Conservation (phyloP, 257 asterid species). For the Ocimum tenuiflorum region DNA sequence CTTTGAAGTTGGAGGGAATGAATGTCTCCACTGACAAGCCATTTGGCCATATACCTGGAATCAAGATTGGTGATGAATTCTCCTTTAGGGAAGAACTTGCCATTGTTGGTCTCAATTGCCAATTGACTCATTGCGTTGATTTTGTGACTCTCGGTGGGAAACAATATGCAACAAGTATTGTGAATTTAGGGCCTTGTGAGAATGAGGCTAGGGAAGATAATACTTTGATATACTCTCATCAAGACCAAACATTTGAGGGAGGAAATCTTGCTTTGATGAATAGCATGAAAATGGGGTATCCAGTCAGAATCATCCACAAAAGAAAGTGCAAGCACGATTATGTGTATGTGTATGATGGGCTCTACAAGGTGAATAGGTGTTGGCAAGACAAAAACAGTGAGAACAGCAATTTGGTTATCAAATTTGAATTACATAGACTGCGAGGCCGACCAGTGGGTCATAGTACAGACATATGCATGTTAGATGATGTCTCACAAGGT, state of each 20-base stretch:
- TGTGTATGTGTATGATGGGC: conserved; percentile 55
- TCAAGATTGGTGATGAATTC: conserved; percentile 66
- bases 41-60: conserved; percentile 56
- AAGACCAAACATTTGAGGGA: conserved; percentile 62
- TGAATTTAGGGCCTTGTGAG: conserved; percentile 53
- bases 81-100: conserved; percentile 58
- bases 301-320: conserved; percentile 60
- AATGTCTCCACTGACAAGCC: conserved; percentile 10
- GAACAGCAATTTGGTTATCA: conserved; percentile 42
- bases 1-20: conserved; percentile 19
- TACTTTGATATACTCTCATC: conserved; percentile 56
- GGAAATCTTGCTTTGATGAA: conserved; percentile 68
- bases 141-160: conserved; percentile 23
- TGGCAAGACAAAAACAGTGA: conserved; percentile 36
- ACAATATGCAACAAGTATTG: conserved; percentile 58
- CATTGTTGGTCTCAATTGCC: conserved; percentile 52
- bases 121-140: conserved; percentile 44
- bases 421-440: conserved; percentile 55
- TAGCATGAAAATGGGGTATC: conserved; percentile 39
- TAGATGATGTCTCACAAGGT: conserved; percentile 50
- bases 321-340: conserved; percentile 22
- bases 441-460: conserved; percentile 33
- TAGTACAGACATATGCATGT: conserved; percentile 1
- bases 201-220: conserved; percentile 20
- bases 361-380: conserved; percentile 40